Percentiles rank a stretch among this genome's conserved stretches.
Conservation (phyloP, 1,139 yeast genomes). For the Tardiomyces depauwii region DNA sequence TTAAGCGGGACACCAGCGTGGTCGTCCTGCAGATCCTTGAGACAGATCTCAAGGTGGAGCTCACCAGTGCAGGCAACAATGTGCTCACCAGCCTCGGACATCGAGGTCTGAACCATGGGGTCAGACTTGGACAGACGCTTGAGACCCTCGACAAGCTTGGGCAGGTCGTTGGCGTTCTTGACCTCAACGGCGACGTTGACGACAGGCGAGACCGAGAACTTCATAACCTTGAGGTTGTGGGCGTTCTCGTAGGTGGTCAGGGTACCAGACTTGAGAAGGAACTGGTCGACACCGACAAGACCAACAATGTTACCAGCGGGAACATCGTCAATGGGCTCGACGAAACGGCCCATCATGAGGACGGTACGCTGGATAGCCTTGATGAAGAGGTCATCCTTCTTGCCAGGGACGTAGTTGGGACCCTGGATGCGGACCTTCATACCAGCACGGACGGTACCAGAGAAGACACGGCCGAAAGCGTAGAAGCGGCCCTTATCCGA, state of each 20-base stretch:
- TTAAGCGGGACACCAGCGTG: slow-evolving; percentile 88
- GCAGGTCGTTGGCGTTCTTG: slow-evolving; percentile 69
- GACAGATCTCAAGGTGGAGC: slow-evolving; percentile 97
- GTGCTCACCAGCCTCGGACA: slow-evolving; percentile 97
- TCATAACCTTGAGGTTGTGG: slow-evolving; percentile 60
- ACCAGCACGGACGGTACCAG: slow-evolving; percentile 71
- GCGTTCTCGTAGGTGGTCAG: slow-evolving; percentile 39
- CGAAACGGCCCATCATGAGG: slow-evolving; percentile 86
- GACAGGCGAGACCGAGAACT: slow-evolving; percentile 68
- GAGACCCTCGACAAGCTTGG: slow-evolving; percentile 65
- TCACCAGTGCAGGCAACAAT: slow-evolving; percentile 99
- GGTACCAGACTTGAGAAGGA: slow-evolving; percentile 79
- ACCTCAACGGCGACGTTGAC: slow-evolving; percentile 94
- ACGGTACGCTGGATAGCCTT: slow-evolving; percentile 57
- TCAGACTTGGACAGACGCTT: slow-evolving; percentile 76
- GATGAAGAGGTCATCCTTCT: slow-evolving; percentile 48
- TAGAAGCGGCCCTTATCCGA: slow-evolving; percentile 96
- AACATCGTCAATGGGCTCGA: slow-evolving; percentile 63
- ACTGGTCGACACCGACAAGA: slow-evolving; percentile 79
- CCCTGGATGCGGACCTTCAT: slow-evolving; percentile 67
- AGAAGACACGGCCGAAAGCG: slow-evolving; percentile 81
- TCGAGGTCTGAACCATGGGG: slow-evolving; percentile 89
- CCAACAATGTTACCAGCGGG: slow-evolving; percentile 97
- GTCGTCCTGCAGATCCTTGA: slow-evolving; percentile 81
- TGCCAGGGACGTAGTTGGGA: slow-evolving; percentile 73